A percentile compares a stretch with the other conserved stretches of the same genome.
phyloP scores from a whole-genome alignment of 2,329 filamentous ascomycete species.

The Thermoascus crustaceus region DNA sequence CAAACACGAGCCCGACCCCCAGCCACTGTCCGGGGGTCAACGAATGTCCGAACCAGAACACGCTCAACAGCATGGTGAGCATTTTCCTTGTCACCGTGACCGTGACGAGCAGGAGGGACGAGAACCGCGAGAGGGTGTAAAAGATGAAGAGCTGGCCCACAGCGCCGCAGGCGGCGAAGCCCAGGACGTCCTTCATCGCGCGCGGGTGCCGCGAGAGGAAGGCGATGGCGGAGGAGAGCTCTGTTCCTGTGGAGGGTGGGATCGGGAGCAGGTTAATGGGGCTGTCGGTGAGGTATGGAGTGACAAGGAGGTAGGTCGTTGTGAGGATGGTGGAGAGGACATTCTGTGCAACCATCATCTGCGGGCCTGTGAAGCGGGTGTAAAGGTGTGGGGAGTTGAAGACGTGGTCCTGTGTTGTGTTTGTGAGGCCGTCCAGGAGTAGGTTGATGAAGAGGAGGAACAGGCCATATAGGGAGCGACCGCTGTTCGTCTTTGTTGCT shows the following conservation, averaged over 20 bases:
- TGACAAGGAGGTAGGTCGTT: constrained; percentile 63
- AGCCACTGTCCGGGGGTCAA: constrained; percentile 87
- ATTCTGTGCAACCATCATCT: constrained; percentile 99
- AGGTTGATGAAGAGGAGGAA: constrained; percentile 80
- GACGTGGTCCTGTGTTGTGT: constrained; percentile 93
- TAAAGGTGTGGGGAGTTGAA: constrained; percentile 59
- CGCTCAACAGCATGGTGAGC: constrained; percentile 96
- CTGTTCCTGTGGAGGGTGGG: constrained; percentile 53
- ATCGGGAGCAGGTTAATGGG: constrained; percentile 57
- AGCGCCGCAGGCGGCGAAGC: constrained; percentile 82
- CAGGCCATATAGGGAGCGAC: constrained; percentile 61
- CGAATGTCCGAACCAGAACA: constrained; percentile 86
- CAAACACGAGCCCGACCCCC: constrained; percentile 86
- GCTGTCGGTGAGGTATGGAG: constrained; percentile 66
- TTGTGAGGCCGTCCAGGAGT: constrained; percentile 91
- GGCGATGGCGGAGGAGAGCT: constrained; percentile 67
- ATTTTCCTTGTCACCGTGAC: constrained; percentile 98
- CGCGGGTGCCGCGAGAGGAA: constrained; percentile 75
- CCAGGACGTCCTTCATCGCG: constrained; percentile 80
- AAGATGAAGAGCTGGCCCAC: constrained; percentile 97
- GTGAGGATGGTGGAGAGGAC: constrained; percentile 76
- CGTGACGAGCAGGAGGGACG: constrained; percentile 82
- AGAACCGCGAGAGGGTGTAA: constrained; percentile 88
- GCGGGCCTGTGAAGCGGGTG: constrained; percentile 75
- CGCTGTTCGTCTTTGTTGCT: constrained; percentile 49